Percentiles rank a stretch among this genome's conserved stretches.
Evolutionary conservation across 768 basidiomycete genomes (phyloP).

Genomic region (Auricularia sp.): DNA sequence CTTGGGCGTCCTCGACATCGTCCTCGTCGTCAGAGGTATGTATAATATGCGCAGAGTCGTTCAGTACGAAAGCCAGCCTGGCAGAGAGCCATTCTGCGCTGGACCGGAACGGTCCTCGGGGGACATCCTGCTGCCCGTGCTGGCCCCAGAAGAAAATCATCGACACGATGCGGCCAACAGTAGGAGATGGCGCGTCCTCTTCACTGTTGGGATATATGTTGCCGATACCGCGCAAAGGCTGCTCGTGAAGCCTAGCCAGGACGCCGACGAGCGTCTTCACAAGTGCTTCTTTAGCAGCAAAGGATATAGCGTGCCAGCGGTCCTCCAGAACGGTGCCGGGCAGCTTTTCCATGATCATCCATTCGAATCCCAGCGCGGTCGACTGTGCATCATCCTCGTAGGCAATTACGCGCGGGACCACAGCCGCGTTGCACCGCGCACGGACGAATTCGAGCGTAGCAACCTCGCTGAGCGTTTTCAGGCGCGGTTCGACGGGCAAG

Average conservation of each 20-base stretch:
- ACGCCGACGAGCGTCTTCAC: neutral
- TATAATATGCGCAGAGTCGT: neutral
- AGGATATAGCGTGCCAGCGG: neutral
- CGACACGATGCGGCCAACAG: neutral
- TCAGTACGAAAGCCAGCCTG: neutral
- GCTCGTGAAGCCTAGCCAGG: neutral
- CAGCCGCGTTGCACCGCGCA: neutral
- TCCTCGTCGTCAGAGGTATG: neutral
- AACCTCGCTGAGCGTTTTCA: slow-evolving; percentile 2
- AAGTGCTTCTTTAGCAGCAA: neutral
- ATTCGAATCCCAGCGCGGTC: neutral
- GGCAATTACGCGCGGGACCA: neutral
- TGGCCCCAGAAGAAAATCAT: neutral
- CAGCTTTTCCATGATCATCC: slow-evolving; percentile 2
- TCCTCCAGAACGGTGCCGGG: neutral
- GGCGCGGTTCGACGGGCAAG: neutral
- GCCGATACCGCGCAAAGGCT: neutral
- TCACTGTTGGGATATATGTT: neutral
- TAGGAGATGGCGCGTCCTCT: neutral
- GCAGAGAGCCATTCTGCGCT: neutral
- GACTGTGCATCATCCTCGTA: neutral
- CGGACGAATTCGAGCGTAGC: neutral
- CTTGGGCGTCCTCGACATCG: neutral
- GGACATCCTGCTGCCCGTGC: neutral
- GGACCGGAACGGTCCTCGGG: neutral